These are phyloP conservation scores for Leavenworthia alabamica DNA, from an alignment of 345 rosid genomes.

Conservation along the genomic window DNA sequence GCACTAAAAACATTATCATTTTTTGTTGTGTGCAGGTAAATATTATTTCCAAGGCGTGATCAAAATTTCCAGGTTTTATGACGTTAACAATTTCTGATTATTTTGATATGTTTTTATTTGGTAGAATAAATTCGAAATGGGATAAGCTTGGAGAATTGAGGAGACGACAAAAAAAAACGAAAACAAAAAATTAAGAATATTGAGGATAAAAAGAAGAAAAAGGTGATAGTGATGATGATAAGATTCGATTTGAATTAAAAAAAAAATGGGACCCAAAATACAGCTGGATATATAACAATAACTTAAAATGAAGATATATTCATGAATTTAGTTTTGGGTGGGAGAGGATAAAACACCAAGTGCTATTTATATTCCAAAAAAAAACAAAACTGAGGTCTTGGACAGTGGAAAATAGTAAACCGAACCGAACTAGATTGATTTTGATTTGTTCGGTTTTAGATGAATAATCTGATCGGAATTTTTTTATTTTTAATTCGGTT, in stretches of 20 bases:
- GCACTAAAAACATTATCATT: not conserved
- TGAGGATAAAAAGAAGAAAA: conserved; percentile 7
- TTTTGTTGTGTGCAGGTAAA: conserved; percentile 16
- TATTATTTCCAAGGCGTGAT: not conserved
- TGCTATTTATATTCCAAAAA: conserved; percentile 7
- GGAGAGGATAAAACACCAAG: conserved; percentile 17
- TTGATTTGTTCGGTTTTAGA: too few relatives aligned
- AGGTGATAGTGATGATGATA: conserved; percentile 21
- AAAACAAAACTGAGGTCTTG: not conserved
- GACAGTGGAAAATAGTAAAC: not conserved
- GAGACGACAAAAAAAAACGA: not conserved
- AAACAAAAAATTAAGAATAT: not conserved
- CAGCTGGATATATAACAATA: conserved; percentile 12
- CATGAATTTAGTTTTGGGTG: conserved; percentile 15
- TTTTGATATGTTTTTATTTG: not conserved
- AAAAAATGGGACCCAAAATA: conserved; percentile 13
- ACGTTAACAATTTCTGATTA: not conserved
- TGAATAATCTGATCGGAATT: too few relatives aligned
- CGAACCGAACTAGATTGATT: too few relatives aligned
- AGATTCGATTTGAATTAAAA: conserved; percentile 22
- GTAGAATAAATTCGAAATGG: conserved; percentile 4
- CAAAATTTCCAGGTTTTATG: not conserved
- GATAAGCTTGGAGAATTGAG: conserved; percentile 11
- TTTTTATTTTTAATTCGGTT: too few relatives aligned
- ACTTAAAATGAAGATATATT: not conserved